These are phyloP conservation scores for Toxoplasma gondii DNA, from an alignment of 169 alveolate genomes.

Conservation along the genomic window DNA sequence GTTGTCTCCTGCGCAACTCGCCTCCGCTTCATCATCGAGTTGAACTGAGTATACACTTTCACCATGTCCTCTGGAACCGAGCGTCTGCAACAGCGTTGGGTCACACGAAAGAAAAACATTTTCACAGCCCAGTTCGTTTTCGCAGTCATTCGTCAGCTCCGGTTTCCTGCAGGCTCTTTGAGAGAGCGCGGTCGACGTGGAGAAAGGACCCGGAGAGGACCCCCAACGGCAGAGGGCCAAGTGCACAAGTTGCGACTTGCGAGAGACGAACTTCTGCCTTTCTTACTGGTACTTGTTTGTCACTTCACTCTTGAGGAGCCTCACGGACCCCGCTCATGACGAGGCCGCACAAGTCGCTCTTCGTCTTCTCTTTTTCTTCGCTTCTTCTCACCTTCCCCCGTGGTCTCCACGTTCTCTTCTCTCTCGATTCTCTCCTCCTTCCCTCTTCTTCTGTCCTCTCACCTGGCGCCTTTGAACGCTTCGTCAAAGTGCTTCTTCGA, in stretches of 20 bases:
- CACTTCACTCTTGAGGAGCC: no score
- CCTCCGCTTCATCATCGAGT: not conserved
- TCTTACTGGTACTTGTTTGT: no score
- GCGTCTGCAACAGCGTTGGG: not conserved
- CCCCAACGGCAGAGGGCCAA: no score
- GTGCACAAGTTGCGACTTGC: no score
- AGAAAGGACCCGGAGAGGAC: no score
- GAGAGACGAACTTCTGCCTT: no score
- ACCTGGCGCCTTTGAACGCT: slow-evolving; percentile 92
- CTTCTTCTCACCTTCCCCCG: not conserved
- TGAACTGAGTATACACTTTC: not conserved
- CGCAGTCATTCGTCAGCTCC: no score
- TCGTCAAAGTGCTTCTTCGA: slow-evolving; percentile 93
- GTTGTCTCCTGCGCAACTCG: not conserved
- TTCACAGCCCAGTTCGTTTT: not conserved
- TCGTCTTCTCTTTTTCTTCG: not conserved
- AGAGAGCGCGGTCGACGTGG: no score
- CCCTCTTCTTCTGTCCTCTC: not conserved
- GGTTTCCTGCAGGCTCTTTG: no score
- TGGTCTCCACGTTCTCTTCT: not conserved
- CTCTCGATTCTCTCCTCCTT: not conserved
- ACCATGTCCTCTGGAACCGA: slow-evolving; percentile 21
- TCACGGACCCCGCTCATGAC: no score
- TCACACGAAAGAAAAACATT: not conserved
- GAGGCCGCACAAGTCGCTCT: not conserved